Evolutionary conservation across 164 flowering plant genomes (phyloP).

Genomic region (Paratinospora sagittata): DNA sequence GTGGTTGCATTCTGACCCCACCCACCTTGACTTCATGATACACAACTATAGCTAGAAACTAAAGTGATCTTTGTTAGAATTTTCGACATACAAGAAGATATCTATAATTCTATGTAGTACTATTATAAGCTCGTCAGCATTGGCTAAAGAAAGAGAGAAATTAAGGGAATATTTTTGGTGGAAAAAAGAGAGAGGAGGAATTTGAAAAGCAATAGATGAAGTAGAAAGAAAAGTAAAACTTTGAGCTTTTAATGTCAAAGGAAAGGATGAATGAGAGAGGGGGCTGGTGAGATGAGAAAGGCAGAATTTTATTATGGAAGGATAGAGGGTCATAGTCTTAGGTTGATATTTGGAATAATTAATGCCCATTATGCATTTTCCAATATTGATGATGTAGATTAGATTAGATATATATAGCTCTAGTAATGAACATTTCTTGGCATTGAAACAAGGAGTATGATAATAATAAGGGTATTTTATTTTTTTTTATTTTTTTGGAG

Average conservation of each 20-base stretch:
- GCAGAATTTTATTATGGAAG: neutral
- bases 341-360: neutral
- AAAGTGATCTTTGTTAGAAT: neutral
- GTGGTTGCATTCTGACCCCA: neutral
- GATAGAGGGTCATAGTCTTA: neutral
- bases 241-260: neutral
- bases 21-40: slow-evolving; percentile 1
- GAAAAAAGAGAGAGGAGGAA: neutral
- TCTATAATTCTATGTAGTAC: too few relatives aligned
- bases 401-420: neutral
- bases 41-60: neutral
- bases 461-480: neutral
- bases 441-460: neutral
- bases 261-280: slow-evolving; percentile 2
- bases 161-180: neutral
- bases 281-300: neutral
- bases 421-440: neutral
- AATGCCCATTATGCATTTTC: neutral
- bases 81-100: neutral
- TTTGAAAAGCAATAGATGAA: neutral
- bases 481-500: too few relatives aligned
- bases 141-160: neutral
- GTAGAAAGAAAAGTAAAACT: neutral
- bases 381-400: too few relatives aligned
- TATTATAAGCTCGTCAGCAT: neutral